Percentiles rank a stretch among this genome's conserved stretches.
Evolutionary conservation across 345 rosid species (phyloP).

Genomic region (Heritiera littoralis): DNA sequence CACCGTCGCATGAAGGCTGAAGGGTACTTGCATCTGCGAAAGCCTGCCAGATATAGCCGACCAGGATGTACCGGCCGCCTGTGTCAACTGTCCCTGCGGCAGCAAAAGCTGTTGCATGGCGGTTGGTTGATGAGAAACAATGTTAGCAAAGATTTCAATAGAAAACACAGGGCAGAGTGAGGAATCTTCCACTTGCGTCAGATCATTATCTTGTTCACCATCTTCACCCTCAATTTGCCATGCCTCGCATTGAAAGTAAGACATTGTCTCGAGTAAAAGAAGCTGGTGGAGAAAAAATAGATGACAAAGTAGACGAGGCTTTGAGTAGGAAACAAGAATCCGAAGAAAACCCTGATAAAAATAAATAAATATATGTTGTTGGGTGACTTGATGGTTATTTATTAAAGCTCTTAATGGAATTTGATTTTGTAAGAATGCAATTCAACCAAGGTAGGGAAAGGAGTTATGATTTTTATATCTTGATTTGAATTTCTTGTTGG

Average conservation of each 20-base stretch:
- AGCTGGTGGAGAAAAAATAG: background rate
- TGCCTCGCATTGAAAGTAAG: constrained; percentile 32
- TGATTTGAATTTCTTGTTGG: background rate
- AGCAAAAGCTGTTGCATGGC: constrained; percentile 24
- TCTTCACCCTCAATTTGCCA: constrained; percentile 33
- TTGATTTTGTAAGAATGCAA: background rate
- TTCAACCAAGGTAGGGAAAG: background rate
- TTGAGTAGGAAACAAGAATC: background rate
- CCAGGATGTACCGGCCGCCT: constrained; percentile 32
- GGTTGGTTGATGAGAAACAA: background rate
- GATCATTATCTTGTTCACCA: background rate
- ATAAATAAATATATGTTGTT: too few relatives aligned
- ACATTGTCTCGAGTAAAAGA: background rate
- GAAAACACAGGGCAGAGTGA: constrained; percentile 27
- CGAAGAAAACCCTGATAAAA: background rate
- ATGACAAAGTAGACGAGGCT: too few relatives aligned
- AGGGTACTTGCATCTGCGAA: constrained; percentile 37
- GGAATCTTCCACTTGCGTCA: background rate
- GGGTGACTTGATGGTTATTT: background rate
- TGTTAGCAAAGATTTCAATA: constrained; percentile 26
- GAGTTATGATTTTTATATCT: background rate
- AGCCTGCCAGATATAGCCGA: constrained; percentile 38
- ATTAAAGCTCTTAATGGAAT: background rate
- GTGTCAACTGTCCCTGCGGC: constrained; percentile 29
- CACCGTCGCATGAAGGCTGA: constrained; percentile 33